Evolutionary conservation across 225 moss, liverwort and hornwort genomes (phyloP).

Genomic region (Pseudoscleropodium purum): DNA sequence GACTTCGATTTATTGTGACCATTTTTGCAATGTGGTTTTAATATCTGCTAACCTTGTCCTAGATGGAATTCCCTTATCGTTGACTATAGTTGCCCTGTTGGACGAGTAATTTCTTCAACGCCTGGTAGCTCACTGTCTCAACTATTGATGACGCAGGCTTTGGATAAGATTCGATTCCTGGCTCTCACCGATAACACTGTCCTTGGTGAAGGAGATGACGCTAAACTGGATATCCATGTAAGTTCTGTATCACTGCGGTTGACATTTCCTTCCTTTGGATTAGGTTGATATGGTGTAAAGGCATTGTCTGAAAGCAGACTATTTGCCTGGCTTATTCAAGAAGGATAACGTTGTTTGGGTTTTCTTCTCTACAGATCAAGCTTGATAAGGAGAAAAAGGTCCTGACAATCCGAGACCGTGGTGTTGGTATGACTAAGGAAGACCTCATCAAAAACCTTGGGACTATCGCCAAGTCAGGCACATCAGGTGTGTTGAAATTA

Average conservation of each 20-base stretch:
- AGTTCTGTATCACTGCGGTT: not conserved
- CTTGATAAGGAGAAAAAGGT: slow-evolving; percentile 73
- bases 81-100: not conserved
- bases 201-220: slow-evolving; percentile 81
- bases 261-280: not conserved
- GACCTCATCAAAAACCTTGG: slow-evolving; percentile 95
- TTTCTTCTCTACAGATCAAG: slow-evolving; percentile 55
- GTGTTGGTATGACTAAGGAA: slow-evolving; percentile 93
- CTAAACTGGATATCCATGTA: slow-evolving; percentile 82
- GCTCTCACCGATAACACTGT: slow-evolving; percentile 67
- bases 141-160: slow-evolving; percentile 47
- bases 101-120: not conserved
- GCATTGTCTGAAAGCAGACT: not conserved
- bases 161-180: slow-evolving; percentile 94
- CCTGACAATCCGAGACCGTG: slow-evolving; percentile 67
- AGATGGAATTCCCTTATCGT: not conserved
- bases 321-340: not conserved
- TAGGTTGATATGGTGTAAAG: not conserved
- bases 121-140: not conserved
- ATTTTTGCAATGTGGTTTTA: not conserved
- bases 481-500: slow-evolving; percentile 56
- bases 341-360: not conserved
- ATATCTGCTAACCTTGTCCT: not conserved
- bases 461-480: slow-evolving; percentile 99
- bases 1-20: not conserved